Base-by-base conservation (phyloP, 225 moss, liverwort and hornwort species). In the Bryoerythrophyllum caledonicum region DNA sequence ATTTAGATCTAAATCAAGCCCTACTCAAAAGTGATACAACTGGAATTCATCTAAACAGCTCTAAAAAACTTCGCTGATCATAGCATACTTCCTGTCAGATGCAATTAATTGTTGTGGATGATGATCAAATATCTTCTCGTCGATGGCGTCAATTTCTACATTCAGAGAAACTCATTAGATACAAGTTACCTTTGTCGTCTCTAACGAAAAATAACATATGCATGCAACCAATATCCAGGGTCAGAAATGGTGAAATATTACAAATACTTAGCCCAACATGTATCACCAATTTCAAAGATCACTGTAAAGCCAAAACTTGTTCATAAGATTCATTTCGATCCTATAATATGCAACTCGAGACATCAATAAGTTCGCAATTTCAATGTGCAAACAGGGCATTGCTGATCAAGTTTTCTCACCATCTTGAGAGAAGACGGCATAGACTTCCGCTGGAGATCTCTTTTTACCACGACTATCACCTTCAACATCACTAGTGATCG, bases 361-460 rank as follows among this genome's bases (percentile, higher is more conserved):
- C 56, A 49, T 9, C 2, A 41, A 68, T 23, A 73, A 61, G 44
- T 2, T 24, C 35, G 49, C 20, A 38, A 63, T 75, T 24, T 19
- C n/a, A 67, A 51, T 61, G 57, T 67, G 30, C 41, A 70, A 61
- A 49, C 6, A 55, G 14, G 30, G 14, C 4, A 28, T 56, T 56
- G 32, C 57, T 59, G 8, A 61, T 66, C 66, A 70, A 70, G 32
- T 17, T 32, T 38, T 25, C 81, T 86, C 58, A 88, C 85, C 88
- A 44, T 83, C 81, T 71, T 81, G 71, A 63, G 80, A 72, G 68
- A 83, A 79, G 67, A 67, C 59, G 52, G 76, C 85, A 76, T 81
- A 83, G 2, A 30, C 23, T 46, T 88, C 81, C 52, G 71, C 64
- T n/a, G 76, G 57, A n/a, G 63, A 38, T 62, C 73, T 74, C 52